Evolutionary conservation across 305 asterid species (phyloP), one percentile per base, ranked within the genome.

Genomic region (Fraxinus xanthoxyloides): DNA sequence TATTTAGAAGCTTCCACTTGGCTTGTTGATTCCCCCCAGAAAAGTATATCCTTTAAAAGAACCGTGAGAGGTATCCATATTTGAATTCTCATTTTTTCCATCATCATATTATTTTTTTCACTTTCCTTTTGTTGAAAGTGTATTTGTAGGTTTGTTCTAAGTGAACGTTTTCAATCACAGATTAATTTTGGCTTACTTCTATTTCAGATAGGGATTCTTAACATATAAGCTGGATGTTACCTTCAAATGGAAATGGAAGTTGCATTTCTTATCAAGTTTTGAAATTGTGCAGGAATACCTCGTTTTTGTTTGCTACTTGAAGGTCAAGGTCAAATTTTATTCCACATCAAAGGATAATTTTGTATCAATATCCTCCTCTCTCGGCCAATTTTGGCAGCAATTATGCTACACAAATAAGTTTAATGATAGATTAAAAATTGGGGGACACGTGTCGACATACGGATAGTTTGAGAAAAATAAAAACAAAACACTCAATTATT

Each of bases 11-110:
- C 85, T 48, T 78, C 83, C 40, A 77, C 36, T 81, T 80, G 86
- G 84, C 80, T 85, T 12, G 82, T 69, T 21, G 81, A 76, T 56
- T 81, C 32, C 30, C 88, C 91, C 38, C 38, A 35, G n/a, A n/a
- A 81, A 6, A 72, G 78, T n/a, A 56, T 83, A 84, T 6, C 70
- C 77, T 32, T 17, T 82, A 36, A 90, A 85, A 77, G 84, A 63
- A 79, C 70, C 84, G 46, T 54, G 70, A 51, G 65, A 76, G 5
- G 70, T 69, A 1, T 0, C 0, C 1, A 26, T 26, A 69, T 77
- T 84, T 40, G 54, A 40, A 40, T 10, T 40, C 17, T 40, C 54
- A 43, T 12, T 43, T 43, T 40, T 34, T 12, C 10, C 2, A 2
- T 10, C 51, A 40, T 40, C 13, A 40, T 12, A 0, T 34, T 43